Evolutionary conservation across 2,329 filamentous ascomycete genomes (phyloP).

Genomic region (Trichocomaceae sp.): DNA sequence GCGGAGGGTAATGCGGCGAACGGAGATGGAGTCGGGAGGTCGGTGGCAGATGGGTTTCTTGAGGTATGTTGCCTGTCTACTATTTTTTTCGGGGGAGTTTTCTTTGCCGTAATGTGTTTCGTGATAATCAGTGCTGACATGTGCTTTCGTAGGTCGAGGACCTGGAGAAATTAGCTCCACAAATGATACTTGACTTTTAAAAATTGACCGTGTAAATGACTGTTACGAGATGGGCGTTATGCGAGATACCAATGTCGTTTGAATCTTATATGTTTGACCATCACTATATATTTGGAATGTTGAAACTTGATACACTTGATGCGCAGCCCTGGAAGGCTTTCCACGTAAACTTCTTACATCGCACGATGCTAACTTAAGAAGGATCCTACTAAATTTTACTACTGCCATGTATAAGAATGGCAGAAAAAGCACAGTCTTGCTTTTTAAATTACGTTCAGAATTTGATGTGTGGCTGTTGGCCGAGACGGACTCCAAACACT

Average conservation of each 20-base stretch:
- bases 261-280: neutral
- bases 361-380: neutral
- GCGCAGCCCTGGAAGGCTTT: neutral
- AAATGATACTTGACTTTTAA: constrained; percentile 78
- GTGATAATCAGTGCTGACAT: neutral
- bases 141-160: constrained; percentile 62
- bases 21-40: constrained; percentile 20
- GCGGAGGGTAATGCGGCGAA: constrained; percentile 28
- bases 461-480: neutral
- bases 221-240: constrained; percentile 3
- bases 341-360: neutral
- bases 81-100: neutral
- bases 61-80: constrained; percentile 52
- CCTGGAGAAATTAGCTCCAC: constrained; percentile 77
- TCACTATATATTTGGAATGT: neutral
- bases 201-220: neutral
- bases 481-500: constrained; percentile 1
- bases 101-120: neutral
- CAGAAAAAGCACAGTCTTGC: neutral
- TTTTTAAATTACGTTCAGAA: neutral
- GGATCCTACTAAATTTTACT: neutral
- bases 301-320: neutral
- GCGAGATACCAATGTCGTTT: constrained; percentile 1
- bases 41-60: constrained; percentile 55
- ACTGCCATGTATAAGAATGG: neutral